Percentiles rank a stretch among this genome's conserved stretches.
These are phyloP conservation scores for Rhododendron vialii DNA, from an alignment of 148 eudicot species.

Conservation along the genomic window DNA sequence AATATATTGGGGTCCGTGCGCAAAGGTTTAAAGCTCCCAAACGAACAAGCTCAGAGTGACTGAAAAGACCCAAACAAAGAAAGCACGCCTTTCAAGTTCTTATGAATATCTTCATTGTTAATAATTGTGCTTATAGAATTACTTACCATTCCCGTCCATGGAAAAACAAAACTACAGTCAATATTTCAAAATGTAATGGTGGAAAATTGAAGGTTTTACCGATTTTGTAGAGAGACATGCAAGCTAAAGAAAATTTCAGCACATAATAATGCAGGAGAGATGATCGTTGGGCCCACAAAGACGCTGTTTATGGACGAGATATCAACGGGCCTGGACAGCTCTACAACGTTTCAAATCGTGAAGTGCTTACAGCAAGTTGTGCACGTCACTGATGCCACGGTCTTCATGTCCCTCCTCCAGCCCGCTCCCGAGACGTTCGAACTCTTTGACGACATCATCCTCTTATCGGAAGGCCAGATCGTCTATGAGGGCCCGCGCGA, in stretches of 20 bases:
- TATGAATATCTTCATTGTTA: neutral
- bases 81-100: neutral
- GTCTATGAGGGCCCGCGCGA: conserved; percentile 86
- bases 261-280: conserved; percentile 42
- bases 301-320: conserved; percentile 90
- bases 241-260: neutral
- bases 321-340: conserved; percentile 91
- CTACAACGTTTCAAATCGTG: conserved; percentile 80
- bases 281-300: conserved; percentile 86
- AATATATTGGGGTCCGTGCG: too few species aligned
- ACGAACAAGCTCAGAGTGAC: too few species aligned
- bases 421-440: conserved; percentile 92
- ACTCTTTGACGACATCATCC: conserved; percentile 76
- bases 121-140: neutral
- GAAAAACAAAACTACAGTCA: neutral
- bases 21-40: too few species aligned
- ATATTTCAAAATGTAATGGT: too few species aligned
- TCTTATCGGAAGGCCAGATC: conserved; percentile 78
- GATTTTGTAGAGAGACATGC: neutral
- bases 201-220: neutral
- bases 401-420: conserved; percentile 75
- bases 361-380: conserved; percentile 85
- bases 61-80: neutral
- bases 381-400: conserved; percentile 64
- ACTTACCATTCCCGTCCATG: neutral